phyloP scores from a whole-genome alignment of 1,284 basidiomycete genomes.

The Ceratobasidium sp. region DNA sequence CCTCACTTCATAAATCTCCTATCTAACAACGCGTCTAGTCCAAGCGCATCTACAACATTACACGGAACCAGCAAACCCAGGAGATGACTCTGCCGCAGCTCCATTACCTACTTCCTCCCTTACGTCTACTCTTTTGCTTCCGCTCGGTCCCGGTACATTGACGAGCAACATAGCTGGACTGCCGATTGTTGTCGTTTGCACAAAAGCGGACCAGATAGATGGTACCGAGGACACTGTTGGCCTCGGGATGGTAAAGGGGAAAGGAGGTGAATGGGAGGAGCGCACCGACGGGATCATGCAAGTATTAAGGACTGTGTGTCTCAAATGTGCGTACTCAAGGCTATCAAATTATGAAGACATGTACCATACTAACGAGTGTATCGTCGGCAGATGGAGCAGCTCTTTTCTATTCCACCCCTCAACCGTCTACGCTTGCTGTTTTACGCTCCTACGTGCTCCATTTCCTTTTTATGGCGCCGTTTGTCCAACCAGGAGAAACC shows the following conservation, averaged over 20 bases:
- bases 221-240: constrained; percentile 75
- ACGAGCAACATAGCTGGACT: constrained; percentile 86
- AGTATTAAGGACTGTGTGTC: constrained; percentile 87
- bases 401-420: constrained; percentile 89
- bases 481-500: constrained; percentile 68
- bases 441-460: constrained; percentile 91
- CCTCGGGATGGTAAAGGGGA: constrained; percentile 84
- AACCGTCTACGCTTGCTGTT: constrained; percentile 80
- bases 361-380: constrained; percentile 8
- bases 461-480: constrained; percentile 81
- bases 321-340: constrained; percentile 78
- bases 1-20: constrained; percentile 18
- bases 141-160: constrained; percentile 79
- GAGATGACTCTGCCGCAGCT: constrained; percentile 57
- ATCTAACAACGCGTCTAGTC: constrained; percentile 62
- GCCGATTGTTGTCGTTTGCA: constrained; percentile 90
- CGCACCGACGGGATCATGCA: constrained; percentile 96
- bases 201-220: constrained; percentile 90
- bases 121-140: constrained; percentile 68
- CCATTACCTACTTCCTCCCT: constrained; percentile 63
- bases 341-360: neutral
- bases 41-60: constrained; percentile 91
- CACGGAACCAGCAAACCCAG: constrained; percentile 72
- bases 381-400: constrained; percentile 80
- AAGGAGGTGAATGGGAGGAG: constrained; percentile 93